These are phyloP conservation scores for Sphaerulina vaccinii DNA, from an alignment of 2,329 filamentous ascomycete genomes.

Conservation along the genomic window DNA sequence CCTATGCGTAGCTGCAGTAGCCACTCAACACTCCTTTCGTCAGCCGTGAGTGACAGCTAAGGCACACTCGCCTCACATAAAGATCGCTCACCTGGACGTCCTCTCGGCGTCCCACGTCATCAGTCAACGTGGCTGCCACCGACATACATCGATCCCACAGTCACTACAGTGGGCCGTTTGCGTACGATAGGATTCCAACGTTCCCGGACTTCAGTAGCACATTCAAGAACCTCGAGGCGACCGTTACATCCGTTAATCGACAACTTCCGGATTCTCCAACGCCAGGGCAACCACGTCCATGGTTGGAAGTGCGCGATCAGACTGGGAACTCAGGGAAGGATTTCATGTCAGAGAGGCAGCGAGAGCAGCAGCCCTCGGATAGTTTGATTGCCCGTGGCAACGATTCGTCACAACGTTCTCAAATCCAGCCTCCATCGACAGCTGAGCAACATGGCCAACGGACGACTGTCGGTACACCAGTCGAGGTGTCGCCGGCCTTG, in stretches of 20 bases:
- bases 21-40: slow-evolving; percentile 1
- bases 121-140: slow-evolving; percentile 34
- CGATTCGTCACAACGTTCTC: slow-evolving; percentile 17
- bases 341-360: slow-evolving; percentile 38
- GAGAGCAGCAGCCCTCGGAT: slow-evolving; percentile 28
- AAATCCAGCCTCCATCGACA: slow-evolving; percentile 11
- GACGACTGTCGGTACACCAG: slow-evolving; percentile 12
- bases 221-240: slow-evolving; percentile 13
- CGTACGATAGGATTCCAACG: slow-evolving; percentile 12
- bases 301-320: slow-evolving; percentile 30
- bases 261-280: slow-evolving; percentile 18
- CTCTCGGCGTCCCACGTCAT: slow-evolving; percentile 30
- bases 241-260: slow-evolving; percentile 17
- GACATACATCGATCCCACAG: slow-evolving; percentile 30
- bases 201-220: slow-evolving; percentile 12
- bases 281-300: slow-evolving; percentile 32
- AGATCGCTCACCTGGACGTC: not conserved
- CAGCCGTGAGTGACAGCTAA: not conserved
- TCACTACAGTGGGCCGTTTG: slow-evolving; percentile 25
- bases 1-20: slow-evolving; percentile 12
- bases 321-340: slow-evolving; percentile 32
- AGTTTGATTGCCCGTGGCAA: slow-evolving; percentile 22
- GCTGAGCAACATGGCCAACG: slow-evolving; percentile 17
- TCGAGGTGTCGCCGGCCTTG: slow-evolving; percentile 16
- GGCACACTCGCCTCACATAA: slow-evolving; percentile 5